A percentile compares a stretch with the other conserved stretches of the same genome.
These are phyloP conservation scores for Epichloe gansuensis DNA, from an alignment of 2,329 filamentous ascomycete genomes.

Conservation along the genomic window DNA sequence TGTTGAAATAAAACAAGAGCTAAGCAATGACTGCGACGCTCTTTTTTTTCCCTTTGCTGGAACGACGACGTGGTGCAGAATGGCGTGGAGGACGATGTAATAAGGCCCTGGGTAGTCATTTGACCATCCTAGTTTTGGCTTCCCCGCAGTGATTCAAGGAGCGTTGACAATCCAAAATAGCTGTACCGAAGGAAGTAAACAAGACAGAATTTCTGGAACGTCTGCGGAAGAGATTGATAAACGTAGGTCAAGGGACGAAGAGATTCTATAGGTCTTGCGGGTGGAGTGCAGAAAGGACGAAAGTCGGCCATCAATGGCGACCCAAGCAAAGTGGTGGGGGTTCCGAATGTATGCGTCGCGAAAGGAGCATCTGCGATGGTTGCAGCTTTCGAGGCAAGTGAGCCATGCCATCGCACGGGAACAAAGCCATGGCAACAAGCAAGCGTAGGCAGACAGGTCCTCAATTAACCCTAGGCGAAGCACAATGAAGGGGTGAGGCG, in stretches of 20 bases:
- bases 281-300: slow-evolving; percentile 1
- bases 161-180: not conserved
- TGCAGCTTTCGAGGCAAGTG: slow-evolving; percentile 4
- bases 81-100: not conserved
- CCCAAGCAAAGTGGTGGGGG: not conserved
- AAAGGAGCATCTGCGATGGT: slow-evolving; percentile 3
- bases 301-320: not conserved
- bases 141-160: slow-evolving; percentile 1
- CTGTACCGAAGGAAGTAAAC: not conserved
- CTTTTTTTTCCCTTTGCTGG: slow-evolving; percentile 2
- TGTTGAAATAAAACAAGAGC: not conserved
- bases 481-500: not conserved
- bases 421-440: slow-evolving; percentile 3
- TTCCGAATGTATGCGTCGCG: not conserved
- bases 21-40: not conserved
- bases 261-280: slow-evolving; percentile 1
- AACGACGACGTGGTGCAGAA: slow-evolving; percentile 3
- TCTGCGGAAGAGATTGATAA: not conserved
- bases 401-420: not conserved
- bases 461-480: not conserved
- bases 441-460: slow-evolving; percentile 1
- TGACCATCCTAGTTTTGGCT: slow-evolving; percentile 3
- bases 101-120: slow-evolving; percentile 2
- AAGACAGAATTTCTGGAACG: not conserved
- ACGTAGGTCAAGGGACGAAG: not conserved